Evolutionary conservation across 441 rosid genomes (phyloP), one percentile per base, ranked within the genome.

Genomic region (Gossypium aridum): DNA sequence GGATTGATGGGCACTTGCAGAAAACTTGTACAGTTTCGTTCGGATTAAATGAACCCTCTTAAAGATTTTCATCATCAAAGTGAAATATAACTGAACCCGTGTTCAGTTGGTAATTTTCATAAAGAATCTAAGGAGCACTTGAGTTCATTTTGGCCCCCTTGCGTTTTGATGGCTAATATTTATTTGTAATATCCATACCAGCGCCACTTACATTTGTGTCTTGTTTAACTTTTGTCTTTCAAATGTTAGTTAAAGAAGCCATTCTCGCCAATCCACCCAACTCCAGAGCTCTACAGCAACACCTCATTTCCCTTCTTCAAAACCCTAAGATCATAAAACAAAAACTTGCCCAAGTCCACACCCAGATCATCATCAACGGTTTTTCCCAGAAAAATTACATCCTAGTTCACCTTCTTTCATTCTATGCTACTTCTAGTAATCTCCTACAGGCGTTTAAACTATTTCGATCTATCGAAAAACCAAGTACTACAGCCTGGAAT

Each of bases 401-500:
- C 68, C 81, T 88, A 64, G 83, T 59, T 28, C 81, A 81, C 70
- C 66, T 88, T 16, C 74, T 88, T 22, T 80, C 88, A 4, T 65
- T 79, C 80, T 87, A 85, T 74, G 43, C 67, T 25, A 55, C 75
- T 12, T 70, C 78, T 37, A 78, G 80, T 64, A 49, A 71, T 68
- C 80, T 84, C 62, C 45, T 17, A 16, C 17, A 51, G 26, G 89
- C 85, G 2, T 37, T 22, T 3, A 61, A 63, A 23, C 71, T 79
- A 56, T 84, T 87, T 70, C 57, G 67, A 20, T 64, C 73, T 23
- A 26, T 80, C 20, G 8, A 39, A n/a, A 73, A 61, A 65, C 86
- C 87, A 31, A 87, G 81, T 71, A 78, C 85, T 69, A 53, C 84
- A 25, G 5, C 80, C 25, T 87, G 90, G 90, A 88, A 88, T 49